Base-by-base conservation (phyloP, 2,329 filamentous ascomycete species). In the Dothideomycetes sp. region DNA sequence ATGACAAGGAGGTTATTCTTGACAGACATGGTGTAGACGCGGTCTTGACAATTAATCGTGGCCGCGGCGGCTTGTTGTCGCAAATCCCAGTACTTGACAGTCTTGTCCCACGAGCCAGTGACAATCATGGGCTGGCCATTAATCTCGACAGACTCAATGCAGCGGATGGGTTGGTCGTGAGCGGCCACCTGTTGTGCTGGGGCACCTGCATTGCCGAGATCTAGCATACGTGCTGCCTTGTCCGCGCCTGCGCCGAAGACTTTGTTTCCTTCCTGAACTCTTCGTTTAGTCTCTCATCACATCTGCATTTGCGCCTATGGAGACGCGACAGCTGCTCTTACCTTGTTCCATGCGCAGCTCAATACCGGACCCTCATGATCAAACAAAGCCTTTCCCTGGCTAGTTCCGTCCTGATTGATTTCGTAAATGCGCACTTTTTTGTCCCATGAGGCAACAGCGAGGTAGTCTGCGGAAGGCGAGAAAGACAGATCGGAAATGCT, bases 371-470 rank as follows among this genome's bases (percentile, higher is more conserved):
- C 84, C 49, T 86, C 81, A 63, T 93, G 85, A 50, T 93, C 83
- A 56, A 91, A 93, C 43, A 81, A 68, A 47, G 86, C 86, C 55
- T 88, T 89, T 36, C 86, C 87, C 58, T 86, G 77, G 55, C 83
- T 89, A 57, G 83, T 75, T 32, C 87, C 86, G 49, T 77, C 77
- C 41, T 64, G 65, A 48, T 81, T 77, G 57, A 96, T 86, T 62
- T 96, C 86, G 66, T 96, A 98, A 58, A 98, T 89, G 56, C 88
- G 82, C 47, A 96, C 86, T 61, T 94, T 94, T 69, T 93, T 94
- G 65, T 98, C 91, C 91, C 91, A 98, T 52, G 86, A 94, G 35
- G 86, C 70, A 27, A 95, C 84, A 17, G 89, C 87, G 14, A 98
- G 72, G 58, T 93, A 83, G 53, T 96, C 86, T 49, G 66, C 73